phyloP scores from a whole-genome alignment of 140 eudicot species.

The Ambrosia hybrid region DNA sequence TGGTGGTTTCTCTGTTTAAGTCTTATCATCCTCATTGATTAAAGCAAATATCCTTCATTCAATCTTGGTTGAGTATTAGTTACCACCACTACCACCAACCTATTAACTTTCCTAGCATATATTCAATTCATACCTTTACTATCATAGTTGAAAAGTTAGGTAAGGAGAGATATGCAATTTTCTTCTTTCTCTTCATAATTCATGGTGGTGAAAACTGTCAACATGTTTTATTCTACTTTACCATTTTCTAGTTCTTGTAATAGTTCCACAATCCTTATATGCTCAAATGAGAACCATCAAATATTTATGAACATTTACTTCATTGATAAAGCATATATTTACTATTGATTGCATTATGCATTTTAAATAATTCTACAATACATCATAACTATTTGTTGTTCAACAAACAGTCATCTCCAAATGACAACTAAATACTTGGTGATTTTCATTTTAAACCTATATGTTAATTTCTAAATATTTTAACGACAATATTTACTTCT shows the following conservation, averaged over 20 bases:
- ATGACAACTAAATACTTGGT: neutral
- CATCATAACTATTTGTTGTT: neutral
- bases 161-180: conserved; percentile 12
- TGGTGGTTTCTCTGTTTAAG: conserved; percentile 32
- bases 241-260: too few relatives aligned
- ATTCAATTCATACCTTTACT: conserved; percentile 15
- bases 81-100: conserved; percentile 23
- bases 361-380: neutral
- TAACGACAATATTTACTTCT: too few relatives aligned
- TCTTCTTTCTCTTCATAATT: conserved; percentile 17
- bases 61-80: conserved; percentile 31
- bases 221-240: neutral
- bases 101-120: conserved; percentile 30
- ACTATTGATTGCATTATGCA: neutral
- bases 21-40: conserved; percentile 48
- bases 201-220: conserved; percentile 23
- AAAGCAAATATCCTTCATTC: conserved; percentile 40
- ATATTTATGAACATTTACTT: too few relatives aligned
- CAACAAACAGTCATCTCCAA: neutral
- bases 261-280: too few relatives aligned
- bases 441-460: neutral
- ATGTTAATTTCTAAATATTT: too few relatives aligned
- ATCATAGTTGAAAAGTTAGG: conserved; percentile 21
- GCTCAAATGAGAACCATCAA: too few relatives aligned
- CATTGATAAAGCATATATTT: too few relatives aligned